A percentile compares a stretch with the other conserved stretches of the same genome.
Conservation (phyloP, 176 grass and related monocot species). For the Phoenix roebelenii region DNA sequence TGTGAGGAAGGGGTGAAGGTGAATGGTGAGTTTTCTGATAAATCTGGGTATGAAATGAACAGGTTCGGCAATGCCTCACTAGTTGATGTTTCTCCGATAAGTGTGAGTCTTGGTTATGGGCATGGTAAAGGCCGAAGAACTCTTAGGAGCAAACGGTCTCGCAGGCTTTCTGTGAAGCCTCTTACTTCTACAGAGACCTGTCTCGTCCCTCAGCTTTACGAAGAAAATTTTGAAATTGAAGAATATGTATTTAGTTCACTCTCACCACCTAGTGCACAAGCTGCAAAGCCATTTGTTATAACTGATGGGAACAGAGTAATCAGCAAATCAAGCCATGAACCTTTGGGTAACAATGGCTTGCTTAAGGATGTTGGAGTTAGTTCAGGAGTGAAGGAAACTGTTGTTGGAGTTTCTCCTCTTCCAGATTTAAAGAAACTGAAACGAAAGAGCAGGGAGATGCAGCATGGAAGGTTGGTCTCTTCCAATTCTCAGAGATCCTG, state of each 20-base stretch:
- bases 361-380: constrained; percentile 23
- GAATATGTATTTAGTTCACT: constrained; percentile 61
- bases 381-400: constrained; percentile 24
- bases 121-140: constrained; percentile 43
- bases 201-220: constrained; percentile 64
- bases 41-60: constrained; percentile 29
- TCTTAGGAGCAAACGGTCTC: constrained; percentile 47
- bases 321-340: constrained; percentile 54
- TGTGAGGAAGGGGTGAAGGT: constrained; percentile 18
- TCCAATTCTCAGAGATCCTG: constrained; percentile 20
- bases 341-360: constrained; percentile 16
- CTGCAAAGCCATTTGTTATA: constrained; percentile 53
- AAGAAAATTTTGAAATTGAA: constrained; percentile 61
- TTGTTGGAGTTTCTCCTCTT: constrained; percentile 33
- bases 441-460: constrained; percentile 24
- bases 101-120: constrained; percentile 27
- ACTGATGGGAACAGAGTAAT: constrained; percentile 73
- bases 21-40: constrained; percentile 13
- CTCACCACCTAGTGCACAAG: constrained; percentile 29
- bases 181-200: constrained; percentile 51
- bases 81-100: constrained; percentile 31
- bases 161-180: constrained; percentile 45
- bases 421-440: constrained; percentile 48
- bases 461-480: constrained; percentile 5
- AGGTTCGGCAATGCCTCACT: constrained; percentile 28